phyloP scores from a whole-genome alignment of 1,284 basidiomycete species.

The Fomitopsis schrenkii region DNA sequence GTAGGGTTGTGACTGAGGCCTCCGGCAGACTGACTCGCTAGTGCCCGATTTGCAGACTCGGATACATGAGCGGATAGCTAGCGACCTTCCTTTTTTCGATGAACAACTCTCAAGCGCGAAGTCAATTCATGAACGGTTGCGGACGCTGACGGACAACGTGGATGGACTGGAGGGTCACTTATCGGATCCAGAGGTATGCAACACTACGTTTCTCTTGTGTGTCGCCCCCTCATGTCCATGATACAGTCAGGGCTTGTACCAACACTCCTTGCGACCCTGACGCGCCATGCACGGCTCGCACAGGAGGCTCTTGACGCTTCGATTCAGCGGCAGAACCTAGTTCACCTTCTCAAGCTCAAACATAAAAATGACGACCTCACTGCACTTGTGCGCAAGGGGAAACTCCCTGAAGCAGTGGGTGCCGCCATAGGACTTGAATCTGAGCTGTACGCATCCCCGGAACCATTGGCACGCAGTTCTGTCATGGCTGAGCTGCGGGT shows the following conservation, averaged over 20 bases:
- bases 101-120: conserved; percentile 56
- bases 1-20: background rate
- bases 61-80: conserved; percentile 66
- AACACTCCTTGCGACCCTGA: conserved; percentile 45
- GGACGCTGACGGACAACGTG: conserved; percentile 47
- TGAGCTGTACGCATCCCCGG: conserved; percentile 45
- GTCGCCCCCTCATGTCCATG: conserved; percentile 2
- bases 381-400: conserved; percentile 46
- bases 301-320: conserved; percentile 56
- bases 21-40: background rate
- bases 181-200: conserved; percentile 53
- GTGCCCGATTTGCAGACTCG: conserved; percentile 37
- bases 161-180: conserved; percentile 46
- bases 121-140: conserved; percentile 59
- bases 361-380: conserved; percentile 39
- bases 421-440: conserved; percentile 38
- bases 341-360: conserved; percentile 49
- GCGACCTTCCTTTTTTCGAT: conserved; percentile 58
- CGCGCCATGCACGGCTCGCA: conserved; percentile 52
- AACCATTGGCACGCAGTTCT: conserved; percentile 45
- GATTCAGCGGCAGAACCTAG: conserved; percentile 44
- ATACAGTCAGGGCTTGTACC: conserved; percentile 63
- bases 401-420: conserved; percentile 55
- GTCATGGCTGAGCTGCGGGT: conserved; percentile 60
- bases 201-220: background rate